Evolutionary conservation across 768 basidiomycete species (phyloP).

Genomic region (Hygrophoropsis aurantiaca): DNA sequence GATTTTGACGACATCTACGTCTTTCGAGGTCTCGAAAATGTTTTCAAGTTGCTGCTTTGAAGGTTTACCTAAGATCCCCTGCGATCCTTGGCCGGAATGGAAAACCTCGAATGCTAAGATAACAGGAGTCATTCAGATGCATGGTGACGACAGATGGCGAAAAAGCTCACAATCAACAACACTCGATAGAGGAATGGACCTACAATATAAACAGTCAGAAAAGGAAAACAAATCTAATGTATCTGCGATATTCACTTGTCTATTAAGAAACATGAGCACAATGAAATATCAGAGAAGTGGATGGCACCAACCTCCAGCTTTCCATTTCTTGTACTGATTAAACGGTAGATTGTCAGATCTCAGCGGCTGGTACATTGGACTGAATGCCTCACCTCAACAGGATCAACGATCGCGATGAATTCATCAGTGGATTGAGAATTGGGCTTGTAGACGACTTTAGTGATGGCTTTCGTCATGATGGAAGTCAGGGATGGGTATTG

Average conservation of each 20-base stretch:
- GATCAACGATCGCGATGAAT: conserved; percentile 68
- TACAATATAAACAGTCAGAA: conserved; percentile 26
- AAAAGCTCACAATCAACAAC: conserved; percentile 75
- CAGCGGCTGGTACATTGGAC: conserved; percentile 4
- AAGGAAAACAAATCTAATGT: conserved; percentile 2
- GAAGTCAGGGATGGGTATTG: conserved; percentile 4
- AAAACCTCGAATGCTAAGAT: conserved; percentile 68
- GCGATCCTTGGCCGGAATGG: conserved; percentile 68
- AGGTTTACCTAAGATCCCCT: conserved; percentile 71
- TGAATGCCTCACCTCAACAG: conserved; percentile 51
- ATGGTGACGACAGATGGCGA: not conserved
- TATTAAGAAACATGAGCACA: conserved; percentile 25
- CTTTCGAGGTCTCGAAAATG: conserved; percentile 63
- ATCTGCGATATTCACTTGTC: conserved; percentile 59
- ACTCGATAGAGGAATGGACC: conserved; percentile 66
- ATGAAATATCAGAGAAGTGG: conserved; percentile 6
- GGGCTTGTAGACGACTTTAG: conserved; percentile 81
- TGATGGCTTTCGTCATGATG: conserved; percentile 47
- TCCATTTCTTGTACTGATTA: conserved; percentile 73
- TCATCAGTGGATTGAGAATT: conserved; percentile 70
- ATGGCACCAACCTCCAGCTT: conserved; percentile 62
- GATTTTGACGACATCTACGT: conserved; percentile 57
- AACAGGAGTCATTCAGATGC: not conserved
- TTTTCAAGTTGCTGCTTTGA: conserved; percentile 86
- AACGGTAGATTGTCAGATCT: conserved; percentile 8